Evolutionary conservation across 306 rosid genomes (phyloP).

Genomic region (Albizia julibrissin): DNA sequence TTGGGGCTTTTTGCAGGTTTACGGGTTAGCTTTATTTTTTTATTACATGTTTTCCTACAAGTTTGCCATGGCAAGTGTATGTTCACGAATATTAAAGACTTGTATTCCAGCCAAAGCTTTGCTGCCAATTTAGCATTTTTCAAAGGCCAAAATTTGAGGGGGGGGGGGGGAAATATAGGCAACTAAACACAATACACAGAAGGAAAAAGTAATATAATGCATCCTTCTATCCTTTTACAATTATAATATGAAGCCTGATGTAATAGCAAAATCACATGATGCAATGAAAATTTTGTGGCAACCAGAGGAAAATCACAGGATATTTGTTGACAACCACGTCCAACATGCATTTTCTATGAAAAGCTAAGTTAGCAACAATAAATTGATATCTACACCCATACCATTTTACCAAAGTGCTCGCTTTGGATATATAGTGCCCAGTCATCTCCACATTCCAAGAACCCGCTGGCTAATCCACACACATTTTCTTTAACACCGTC

Average conservation of each 20-base stretch:
- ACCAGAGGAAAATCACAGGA: neutral
- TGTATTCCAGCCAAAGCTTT: neutral
- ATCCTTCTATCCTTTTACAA: neutral
- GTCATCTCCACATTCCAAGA: constrained; percentile 1
- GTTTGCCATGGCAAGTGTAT: no score
- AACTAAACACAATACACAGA: neutral
- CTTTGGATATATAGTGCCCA: neutral
- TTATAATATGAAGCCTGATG: neutral
- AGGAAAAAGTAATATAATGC: neutral
- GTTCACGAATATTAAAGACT: neutral
- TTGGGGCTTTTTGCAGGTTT: no score
- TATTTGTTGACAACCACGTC: constrained; percentile 1
- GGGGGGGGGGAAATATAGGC: neutral
- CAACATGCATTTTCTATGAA: neutral
- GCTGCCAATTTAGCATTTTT: neutral
- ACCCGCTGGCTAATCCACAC: neutral
- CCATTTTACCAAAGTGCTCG: neutral
- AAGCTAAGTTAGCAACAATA: neutral
- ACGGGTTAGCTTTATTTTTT: no score
- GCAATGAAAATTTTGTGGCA: neutral
- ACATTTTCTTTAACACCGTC: neutral
- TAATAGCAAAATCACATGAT: neutral
- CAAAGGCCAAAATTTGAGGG: neutral
- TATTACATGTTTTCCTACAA: no score
- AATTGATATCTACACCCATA: neutral